phyloP scores from a whole-genome alignment of 1,284 basidiomycete genomes.

The Tilletia setariae region DNA sequence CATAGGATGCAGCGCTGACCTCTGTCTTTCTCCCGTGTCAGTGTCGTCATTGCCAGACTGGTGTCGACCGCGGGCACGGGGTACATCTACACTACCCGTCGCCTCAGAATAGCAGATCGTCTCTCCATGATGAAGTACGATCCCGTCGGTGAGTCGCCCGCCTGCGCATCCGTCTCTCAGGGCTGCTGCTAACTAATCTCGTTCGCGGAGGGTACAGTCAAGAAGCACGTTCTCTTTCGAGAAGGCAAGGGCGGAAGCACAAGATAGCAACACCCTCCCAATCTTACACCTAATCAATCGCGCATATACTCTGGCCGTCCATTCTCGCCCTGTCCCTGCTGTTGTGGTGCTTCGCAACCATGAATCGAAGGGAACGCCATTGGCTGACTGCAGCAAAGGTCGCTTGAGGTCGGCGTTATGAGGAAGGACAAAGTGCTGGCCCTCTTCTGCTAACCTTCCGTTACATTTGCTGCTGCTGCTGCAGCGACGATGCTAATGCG shows the following conservation, averaged over 20 bases:
- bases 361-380: too few relatives aligned
- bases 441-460: neutral
- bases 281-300: neutral
- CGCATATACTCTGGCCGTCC: neutral
- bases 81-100: conserved; percentile 48
- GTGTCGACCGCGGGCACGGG: conserved; percentile 51
- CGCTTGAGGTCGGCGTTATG: too few relatives aligned
- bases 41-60: conserved; percentile 50
- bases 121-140: conserved; percentile 53
- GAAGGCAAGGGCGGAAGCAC: conserved; percentile 35
- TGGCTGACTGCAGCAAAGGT: too few relatives aligned
- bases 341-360: too few relatives aligned
- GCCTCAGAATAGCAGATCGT: conserved; percentile 40
- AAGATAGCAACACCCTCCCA: neutral
- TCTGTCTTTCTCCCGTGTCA: conserved; percentile 13
- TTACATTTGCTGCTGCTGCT: conserved; percentile 7
- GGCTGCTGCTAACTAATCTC: too few relatives aligned
- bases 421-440: neutral
- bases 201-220: conserved; percentile 39
- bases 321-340: too few relatives aligned
- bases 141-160: conserved; percentile 42
- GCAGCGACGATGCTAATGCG: conserved; percentile 2
- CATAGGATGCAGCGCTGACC: neutral
- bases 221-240: conserved; percentile 49
- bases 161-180: too few relatives aligned